Conservation (phyloP, 1,139 yeast species). For the Candida frijolesensis region DNA sequence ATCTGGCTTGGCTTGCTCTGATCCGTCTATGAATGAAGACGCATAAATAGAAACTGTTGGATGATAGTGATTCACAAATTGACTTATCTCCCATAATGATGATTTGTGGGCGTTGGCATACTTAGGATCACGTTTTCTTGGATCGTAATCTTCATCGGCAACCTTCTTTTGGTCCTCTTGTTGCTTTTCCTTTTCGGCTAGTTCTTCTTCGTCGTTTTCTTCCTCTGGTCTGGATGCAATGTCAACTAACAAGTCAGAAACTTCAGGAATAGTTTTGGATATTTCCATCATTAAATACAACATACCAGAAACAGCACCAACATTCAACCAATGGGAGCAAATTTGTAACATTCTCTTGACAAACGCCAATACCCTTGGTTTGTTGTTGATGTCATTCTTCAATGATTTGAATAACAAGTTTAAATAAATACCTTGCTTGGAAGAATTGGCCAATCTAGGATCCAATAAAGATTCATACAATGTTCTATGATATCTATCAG, state of each 20-base stretch:
- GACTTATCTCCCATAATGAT: slow-evolving; percentile 83
- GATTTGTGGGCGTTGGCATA: slow-evolving; percentile 81
- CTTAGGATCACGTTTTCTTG: slow-evolving; percentile 88
- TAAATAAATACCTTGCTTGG: slow-evolving; percentile 88
- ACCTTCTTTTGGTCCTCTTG: slow-evolving; percentile 14
- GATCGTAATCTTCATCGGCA: slow-evolving; percentile 58
- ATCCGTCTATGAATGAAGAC: slow-evolving; percentile 53
- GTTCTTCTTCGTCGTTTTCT: slow-evolving; percentile 36
- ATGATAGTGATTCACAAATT: slow-evolving; percentile 80
- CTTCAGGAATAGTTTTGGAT: slow-evolving; percentile 43
- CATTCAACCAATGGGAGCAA: slow-evolving; percentile 80
- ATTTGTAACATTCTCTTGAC: slow-evolving; percentile 88
- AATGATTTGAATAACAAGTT: slow-evolving; percentile 83
- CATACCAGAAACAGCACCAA: slow-evolving; percentile 93
- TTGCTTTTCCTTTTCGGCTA: slow-evolving; percentile 11
- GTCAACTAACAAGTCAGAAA: slow-evolving; percentile 45
- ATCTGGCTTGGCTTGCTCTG: slow-evolving; percentile 67
- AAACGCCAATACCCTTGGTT: slow-evolving; percentile 78
- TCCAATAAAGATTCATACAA: slow-evolving; percentile 89
- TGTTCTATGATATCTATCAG: slow-evolving; percentile 84
- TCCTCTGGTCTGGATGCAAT: slow-evolving; percentile 40
- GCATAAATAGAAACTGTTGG: slow-evolving; percentile 91
- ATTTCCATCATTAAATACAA: slow-evolving; percentile 74
- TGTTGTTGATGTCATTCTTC: slow-evolving; percentile 63
- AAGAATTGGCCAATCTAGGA: slow-evolving; percentile 76